Base-by-base conservation (phyloP, 1,139 yeast genomes). In the Sugiyamaella neomexicana region DNA sequence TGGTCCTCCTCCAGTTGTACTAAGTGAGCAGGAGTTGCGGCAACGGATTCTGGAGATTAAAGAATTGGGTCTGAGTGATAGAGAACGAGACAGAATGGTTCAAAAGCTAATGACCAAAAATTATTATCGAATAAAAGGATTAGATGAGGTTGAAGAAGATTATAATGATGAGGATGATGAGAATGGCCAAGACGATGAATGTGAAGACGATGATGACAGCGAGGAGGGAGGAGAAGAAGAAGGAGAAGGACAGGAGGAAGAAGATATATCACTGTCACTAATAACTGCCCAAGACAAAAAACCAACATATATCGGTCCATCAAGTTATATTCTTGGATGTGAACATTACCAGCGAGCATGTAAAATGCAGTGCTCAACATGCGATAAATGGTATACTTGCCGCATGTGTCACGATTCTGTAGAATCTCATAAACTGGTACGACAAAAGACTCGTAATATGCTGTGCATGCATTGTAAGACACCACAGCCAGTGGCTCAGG, bases 341-440 rank as follows among this genome's bases (percentile, higher is more conserved):
- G 73, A 73, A 23, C 98, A 91, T 70, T 91, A 91, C 70, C 87
- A 83, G 65, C 75, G 95, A 29, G 86, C 85, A 59, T 89, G 96
- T 71, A 89, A 90, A 67, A 70, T 88, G 53, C 95, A 89, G 66
- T 90, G 98, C 67, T 79, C 87, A 7, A 76, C 78, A 0, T 90
- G 98, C 67, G 71, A 73, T 44, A 76, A 78, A 63, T 91, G 96
- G 95, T 84, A 76, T 62, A 73, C 89, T 0, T 90, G 98, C 69
- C 79, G 96, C 13, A 81, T 88, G 62, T 90, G 98, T 66, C 97
- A 90, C 69, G 97, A 90, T 70, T 80, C 75, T 16, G 77, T 67
- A 25, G 73, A 76, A 27, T 66, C 72, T 31, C 98, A 90, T 68
- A 79, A 78, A 59, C 74, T 90, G 61, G 75, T 78, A n/a, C 75